Conservation (phyloP, 495 filamentous ascomycete species). For the Halenospora varia region DNA sequence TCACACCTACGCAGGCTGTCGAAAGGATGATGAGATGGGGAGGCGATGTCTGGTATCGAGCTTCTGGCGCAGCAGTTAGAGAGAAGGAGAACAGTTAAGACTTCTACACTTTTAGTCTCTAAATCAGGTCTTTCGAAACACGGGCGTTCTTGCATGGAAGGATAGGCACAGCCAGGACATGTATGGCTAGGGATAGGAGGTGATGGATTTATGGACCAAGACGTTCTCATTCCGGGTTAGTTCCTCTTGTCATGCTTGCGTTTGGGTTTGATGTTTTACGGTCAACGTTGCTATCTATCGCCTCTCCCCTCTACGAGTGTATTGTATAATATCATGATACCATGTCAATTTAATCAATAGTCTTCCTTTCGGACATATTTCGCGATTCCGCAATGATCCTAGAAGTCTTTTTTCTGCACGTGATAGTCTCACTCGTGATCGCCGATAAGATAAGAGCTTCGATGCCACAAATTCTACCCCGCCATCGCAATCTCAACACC, state of each 20-base stretch:
- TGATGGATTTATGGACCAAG: not conserved
- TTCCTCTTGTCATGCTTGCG: not conserved
- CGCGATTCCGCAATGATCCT: not conserved
- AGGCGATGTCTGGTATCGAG: constrained; percentile 88
- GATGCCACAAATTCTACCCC: not conserved
- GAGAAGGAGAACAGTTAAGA: constrained; percentile 20
- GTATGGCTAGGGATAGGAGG: not conserved
- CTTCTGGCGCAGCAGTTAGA: constrained; percentile 66
- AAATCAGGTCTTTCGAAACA: not conserved
- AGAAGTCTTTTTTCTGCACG: not conserved
- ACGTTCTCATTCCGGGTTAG: constrained; percentile 1
- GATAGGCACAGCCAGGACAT: not conserved
- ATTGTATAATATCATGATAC: constrained; percentile 5
- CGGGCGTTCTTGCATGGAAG: not conserved
- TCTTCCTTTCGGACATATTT: not conserved
- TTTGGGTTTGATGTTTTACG: not conserved
- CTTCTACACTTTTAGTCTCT: not conserved
- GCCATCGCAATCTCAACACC: not conserved
- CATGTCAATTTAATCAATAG: not conserved
- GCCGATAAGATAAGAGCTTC: not conserved
- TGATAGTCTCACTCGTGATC: not conserved
- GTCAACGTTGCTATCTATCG: not conserved
- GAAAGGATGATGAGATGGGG: constrained; percentile 89
- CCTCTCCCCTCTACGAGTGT: constrained; percentile 9
- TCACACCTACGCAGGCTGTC: constrained; percentile 71